Evolutionary conservation across 2,329 filamentous ascomycete species (phyloP).

Genomic region (Nothophaeocryptopus gaeumannii): DNA sequence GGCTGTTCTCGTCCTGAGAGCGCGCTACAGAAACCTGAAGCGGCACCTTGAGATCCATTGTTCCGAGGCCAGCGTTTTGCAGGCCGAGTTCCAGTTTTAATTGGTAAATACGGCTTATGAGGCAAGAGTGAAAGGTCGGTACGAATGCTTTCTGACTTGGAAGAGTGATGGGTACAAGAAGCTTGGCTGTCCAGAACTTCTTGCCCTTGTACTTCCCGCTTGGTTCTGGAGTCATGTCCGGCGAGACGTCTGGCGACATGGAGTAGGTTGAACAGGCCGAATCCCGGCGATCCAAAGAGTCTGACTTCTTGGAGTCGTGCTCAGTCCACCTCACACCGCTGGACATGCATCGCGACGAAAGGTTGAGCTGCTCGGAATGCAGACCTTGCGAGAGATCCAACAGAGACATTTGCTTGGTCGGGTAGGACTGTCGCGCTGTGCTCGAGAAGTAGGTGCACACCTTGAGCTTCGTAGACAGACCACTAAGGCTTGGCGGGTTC

Average conservation of each 20-base stretch:
- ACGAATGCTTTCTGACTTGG: conserved; percentile 60
- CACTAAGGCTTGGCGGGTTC: conserved; percentile 53
- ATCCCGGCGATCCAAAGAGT: conserved; percentile 37
- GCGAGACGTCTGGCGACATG: conserved; percentile 26
- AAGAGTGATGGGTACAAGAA: conserved; percentile 62
- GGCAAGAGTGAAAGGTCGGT: conserved; percentile 68
- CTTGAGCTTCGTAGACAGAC: conserved; percentile 54
- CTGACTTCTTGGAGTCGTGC: conserved; percentile 29
- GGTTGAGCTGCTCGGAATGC: conserved; percentile 52
- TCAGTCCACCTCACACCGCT: conserved; percentile 49
- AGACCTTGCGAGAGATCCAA: conserved; percentile 51
- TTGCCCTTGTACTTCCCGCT: conserved; percentile 45
- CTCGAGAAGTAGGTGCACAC: conserved; percentile 58
- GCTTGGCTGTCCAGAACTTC: conserved; percentile 59
- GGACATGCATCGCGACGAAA: conserved; percentile 56
- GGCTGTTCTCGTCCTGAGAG: conserved; percentile 13
- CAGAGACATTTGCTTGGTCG: conserved; percentile 42
- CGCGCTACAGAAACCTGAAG: conserved; percentile 41
- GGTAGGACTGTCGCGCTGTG: conserved; percentile 50
- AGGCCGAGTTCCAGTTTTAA: conserved; percentile 59
- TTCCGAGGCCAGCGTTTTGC: conserved; percentile 47
- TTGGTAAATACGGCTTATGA: conserved; percentile 62
- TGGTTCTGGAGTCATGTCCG: conserved; percentile 34
- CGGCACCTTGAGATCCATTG: conserved; percentile 44
- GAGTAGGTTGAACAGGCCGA: conserved; percentile 36